Percentiles rank a stretch among this genome's conserved stretches.
Evolutionary conservation across 225 moss, liverwort and hornwort genomes (phyloP).

Genomic region (Thuidium tamariscinum): DNA sequence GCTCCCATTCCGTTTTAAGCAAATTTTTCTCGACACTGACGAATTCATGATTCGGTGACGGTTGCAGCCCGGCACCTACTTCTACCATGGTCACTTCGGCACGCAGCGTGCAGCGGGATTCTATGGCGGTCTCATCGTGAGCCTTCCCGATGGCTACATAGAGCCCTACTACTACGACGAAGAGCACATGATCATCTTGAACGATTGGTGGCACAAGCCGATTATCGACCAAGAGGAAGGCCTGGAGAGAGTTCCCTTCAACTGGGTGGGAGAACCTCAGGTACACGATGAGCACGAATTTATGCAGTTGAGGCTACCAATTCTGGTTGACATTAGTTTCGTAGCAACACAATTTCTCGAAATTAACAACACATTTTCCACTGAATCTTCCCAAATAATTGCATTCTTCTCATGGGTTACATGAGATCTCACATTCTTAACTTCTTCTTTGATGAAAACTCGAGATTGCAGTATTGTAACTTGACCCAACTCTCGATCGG

Average conservation of each 20-base stretch:
- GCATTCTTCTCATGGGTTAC: background rate
- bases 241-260: constrained; percentile 10
- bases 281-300: background rate
- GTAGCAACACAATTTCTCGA: background rate
- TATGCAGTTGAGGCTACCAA: background rate
- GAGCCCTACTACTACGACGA: constrained; percentile 38
- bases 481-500: too few species aligned
- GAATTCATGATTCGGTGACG: background rate
- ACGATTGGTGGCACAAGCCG: constrained; percentile 57
- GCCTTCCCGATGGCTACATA: background rate
- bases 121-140: constrained; percentile 43
- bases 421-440: background rate
- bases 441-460: background rate
- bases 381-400: background rate
- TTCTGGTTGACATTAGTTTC: background rate
- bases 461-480: too few species aligned
- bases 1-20: background rate
- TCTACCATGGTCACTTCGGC: constrained; percentile 66
- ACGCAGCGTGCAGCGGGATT: constrained; percentile 47
- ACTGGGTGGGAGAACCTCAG: constrained; percentile 57
- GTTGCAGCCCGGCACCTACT: constrained; percentile 49
- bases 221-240: constrained; percentile 24
- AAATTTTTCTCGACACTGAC: background rate
- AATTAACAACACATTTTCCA: background rate
- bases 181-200: constrained; percentile 52